These are phyloP conservation scores for Lipomyces sp. DNA, from an alignment of 805 yeast species.

Conservation along the genomic window DNA sequence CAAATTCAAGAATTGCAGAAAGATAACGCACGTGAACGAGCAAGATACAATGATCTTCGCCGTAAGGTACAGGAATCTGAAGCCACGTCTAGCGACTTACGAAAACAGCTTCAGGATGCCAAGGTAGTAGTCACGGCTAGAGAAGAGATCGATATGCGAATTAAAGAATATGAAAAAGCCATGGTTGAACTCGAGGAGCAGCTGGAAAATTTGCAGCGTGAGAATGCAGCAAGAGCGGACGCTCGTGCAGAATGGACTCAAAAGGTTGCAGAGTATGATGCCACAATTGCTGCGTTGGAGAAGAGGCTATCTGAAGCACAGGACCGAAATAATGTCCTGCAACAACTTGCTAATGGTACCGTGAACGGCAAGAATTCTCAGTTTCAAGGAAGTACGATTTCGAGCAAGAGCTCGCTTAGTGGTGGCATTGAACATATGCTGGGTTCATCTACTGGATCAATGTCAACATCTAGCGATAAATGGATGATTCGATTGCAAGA, in stretches of 20 bases:
- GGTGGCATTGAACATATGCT: slow-evolving; percentile 13
- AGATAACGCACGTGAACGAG: slow-evolving; percentile 13
- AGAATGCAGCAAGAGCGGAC: slow-evolving; percentile 9
- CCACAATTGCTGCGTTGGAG: slow-evolving; percentile 18
- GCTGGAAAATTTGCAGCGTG: slow-evolving; percentile 14
- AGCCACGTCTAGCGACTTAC: slow-evolving; percentile 4
- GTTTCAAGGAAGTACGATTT: slow-evolving; percentile 11
- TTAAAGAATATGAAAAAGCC: slow-evolving; percentile 11
- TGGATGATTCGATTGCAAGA: slow-evolving; percentile 37
- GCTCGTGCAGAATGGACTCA: slow-evolving; percentile 17
- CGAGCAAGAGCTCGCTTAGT: slow-evolving; percentile 5
- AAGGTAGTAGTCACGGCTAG: slow-evolving; percentile 1
- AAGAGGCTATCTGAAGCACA: slow-evolving; percentile 20
- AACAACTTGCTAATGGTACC: slow-evolving; percentile 19
- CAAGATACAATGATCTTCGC: neutral
- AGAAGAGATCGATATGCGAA: slow-evolving; percentile 8
- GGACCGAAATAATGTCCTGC: slow-evolving; percentile 12
- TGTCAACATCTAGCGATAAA: slow-evolving; percentile 25
- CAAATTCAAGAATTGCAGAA: slow-evolving; percentile 15
- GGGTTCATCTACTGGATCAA: slow-evolving; percentile 14
- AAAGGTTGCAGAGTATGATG: slow-evolving; percentile 23
- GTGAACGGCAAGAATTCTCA: slow-evolving; percentile 8
- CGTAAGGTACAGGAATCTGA: neutral
- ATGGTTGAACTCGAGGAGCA: slow-evolving; percentile 12
- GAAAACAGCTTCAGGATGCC: slow-evolving; percentile 6